Percentiles rank a stretch among this genome's conserved stretches.
phyloP scores from a whole-genome alignment of 495 filamentous ascomycete genomes.

The Aspergillus taichungensis region DNA sequence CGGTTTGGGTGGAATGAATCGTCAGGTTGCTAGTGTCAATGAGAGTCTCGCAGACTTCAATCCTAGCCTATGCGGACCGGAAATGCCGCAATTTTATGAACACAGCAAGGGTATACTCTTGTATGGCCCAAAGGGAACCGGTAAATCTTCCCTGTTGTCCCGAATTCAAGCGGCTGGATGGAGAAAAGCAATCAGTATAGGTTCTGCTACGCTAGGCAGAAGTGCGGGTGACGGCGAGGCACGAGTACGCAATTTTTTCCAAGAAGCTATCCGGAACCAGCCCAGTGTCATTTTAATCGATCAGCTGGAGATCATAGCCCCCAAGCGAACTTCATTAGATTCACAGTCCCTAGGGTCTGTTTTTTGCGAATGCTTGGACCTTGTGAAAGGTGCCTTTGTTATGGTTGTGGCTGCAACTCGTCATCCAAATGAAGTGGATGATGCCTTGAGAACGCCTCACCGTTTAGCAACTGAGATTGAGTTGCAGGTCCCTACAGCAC shows the following conservation, averaged over 20 bases:
- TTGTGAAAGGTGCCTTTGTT: conserved; percentile 37
- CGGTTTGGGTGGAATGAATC: conserved; percentile 54
- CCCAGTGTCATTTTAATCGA: conserved; percentile 83
- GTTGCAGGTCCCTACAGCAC: conserved; percentile 67
- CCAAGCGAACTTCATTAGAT: conserved; percentile 43
- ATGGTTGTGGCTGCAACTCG: conserved; percentile 68
- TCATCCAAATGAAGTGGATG: conserved; percentile 66
- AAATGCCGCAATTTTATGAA: conserved; percentile 36
- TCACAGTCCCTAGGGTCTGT: conserved; percentile 26
- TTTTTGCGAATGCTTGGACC: conserved; percentile 38
- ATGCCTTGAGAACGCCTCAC: conserved; percentile 55
- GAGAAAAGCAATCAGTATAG: conserved; percentile 55
- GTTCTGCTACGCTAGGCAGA: conserved; percentile 41
- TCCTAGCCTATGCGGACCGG: conserved; percentile 17
- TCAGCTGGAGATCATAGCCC: conserved; percentile 65
- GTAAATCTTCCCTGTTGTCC: conserved; percentile 64
- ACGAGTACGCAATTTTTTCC: conserved; percentile 60
- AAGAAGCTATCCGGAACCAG: conserved; percentile 58
- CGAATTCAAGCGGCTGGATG: conserved; percentile 60
- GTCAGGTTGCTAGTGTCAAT: conserved; percentile 58
- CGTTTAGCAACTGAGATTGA: conserved; percentile 66
- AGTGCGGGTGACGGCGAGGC: conserved; percentile 35
- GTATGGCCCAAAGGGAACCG: conserved; percentile 75
- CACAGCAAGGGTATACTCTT: conserved; percentile 55
- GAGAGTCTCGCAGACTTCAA: conserved; percentile 54